Base-by-base conservation (phyloP, 2,329 filamentous ascomycete species). In the Chaetomiaceae sp. region DNA sequence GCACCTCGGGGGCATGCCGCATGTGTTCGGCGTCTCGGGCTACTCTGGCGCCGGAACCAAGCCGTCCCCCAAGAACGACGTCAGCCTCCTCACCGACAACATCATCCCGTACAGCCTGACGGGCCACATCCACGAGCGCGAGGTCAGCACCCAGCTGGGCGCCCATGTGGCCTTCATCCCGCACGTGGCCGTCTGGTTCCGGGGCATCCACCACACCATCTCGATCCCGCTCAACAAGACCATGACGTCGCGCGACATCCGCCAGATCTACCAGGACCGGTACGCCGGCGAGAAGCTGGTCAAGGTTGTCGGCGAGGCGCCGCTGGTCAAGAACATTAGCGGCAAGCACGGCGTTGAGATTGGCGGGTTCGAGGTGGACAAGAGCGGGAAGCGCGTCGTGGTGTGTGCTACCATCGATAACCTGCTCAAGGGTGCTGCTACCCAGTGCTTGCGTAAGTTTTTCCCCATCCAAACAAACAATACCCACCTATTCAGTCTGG, bases 21-120 rank as follows among this genome's bases (percentile, higher is more conserved):
- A 85, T 19, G 78, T 94, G 47, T 96, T 97, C 65, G 92, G 92
- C 69, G 87, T 96, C 6, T 94, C 88, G 2, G 92, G 92, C 22
- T 97, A 96, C 75, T 95, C 89, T 0, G 94, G 94, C 36, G 94
- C 94, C 9, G 94, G 94, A 62, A 96, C 91, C 43, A 96, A 96
- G 78, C 91, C 90, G 0, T 89, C 84, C 60, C 87, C 90, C 19
- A 97, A 96, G 82, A 99, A 97, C 75, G 88, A 97, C 67, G 82
- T 95, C 39, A 77, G 88, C 31, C 79, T 87, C 61, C 82, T 99
- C 23, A 87, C 80, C 51, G 84, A 95, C 75, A 96, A 96, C 74
- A 75, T 97, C 56, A 88, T 96, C 51, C 87, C 92, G 0, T 97
- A 96, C 77, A 90, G 86, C 63, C 74, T 96, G 72, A 95, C 90